Conservation (phyloP, 1,284 basidiomycete species). For the Ceratobasidium papillatum region DNA sequence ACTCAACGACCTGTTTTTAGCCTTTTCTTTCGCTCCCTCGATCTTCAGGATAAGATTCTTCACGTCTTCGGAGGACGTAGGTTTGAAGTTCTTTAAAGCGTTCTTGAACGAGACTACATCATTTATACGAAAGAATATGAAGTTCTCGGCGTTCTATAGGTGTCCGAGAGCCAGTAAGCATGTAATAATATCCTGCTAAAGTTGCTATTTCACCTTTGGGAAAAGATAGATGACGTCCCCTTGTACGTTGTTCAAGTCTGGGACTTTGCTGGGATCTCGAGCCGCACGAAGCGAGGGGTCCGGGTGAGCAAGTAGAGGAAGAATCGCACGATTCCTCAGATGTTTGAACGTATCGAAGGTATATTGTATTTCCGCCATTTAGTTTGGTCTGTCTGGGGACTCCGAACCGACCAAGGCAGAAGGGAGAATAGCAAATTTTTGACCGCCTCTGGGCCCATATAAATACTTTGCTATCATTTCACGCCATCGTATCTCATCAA, state of each 20-base stretch:
- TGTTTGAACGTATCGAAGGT: not conserved
- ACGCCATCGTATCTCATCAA: not conserved
- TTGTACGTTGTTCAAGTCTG: constrained; percentile 8
- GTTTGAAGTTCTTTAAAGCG: not conserved
- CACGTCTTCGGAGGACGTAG: not conserved
- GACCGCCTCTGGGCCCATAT: not conserved
- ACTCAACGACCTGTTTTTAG: not conserved
- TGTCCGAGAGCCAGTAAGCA: not conserved
- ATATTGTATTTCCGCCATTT: not conserved
- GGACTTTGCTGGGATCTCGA: not conserved
- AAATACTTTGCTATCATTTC: not conserved
- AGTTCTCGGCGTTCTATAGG: constrained; percentile 1
- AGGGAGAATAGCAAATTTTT: not conserved
- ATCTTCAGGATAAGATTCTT: not conserved
- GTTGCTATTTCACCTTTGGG: constrained; percentile 14
- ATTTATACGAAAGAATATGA: constrained; percentile 13
- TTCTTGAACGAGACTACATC: not conserved
- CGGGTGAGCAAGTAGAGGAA: not conserved
- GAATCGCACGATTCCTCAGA: not conserved
- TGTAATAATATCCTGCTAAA: not conserved
- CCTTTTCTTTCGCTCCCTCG: not conserved
- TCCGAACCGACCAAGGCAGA: not conserved
- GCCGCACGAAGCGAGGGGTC: not conserved
- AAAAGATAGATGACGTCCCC: constrained; percentile 17
- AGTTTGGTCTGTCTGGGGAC: not conserved